Evolutionary conservation across 768 basidiomycete genomes (phyloP), one percentile per base, ranked within the genome.

Genomic region (Epithele typhae): DNA sequence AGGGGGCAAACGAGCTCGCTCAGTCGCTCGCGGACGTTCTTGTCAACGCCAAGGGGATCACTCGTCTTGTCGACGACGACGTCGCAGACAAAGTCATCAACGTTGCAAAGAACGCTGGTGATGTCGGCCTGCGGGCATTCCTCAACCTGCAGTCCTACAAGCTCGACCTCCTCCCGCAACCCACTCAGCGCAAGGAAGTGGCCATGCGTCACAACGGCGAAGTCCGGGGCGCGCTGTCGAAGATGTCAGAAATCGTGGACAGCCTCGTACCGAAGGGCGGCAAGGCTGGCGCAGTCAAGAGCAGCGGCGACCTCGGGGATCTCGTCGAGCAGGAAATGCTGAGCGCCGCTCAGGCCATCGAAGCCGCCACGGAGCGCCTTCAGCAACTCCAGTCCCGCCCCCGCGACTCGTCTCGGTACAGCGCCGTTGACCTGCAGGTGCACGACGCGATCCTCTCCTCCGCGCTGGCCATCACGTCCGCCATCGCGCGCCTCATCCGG

Each of bases 261-360:
- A 73, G 72, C 6, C 71, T 99, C 34, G 77, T 93, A 23, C 92
- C 92, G 15, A 92, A 93, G 70, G 86, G 84, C 45, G 72, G 80
- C 41, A 87, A 84, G 59, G 71, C 81, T 2, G 78, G 78, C 15
- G 73, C 79, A 10, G 63, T 93, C 48, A 83, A 82, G 53, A 77
- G 87, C 24, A 95, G 87, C 56, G 96, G 93, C 25, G 88, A 98
- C 62, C 87, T 99, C 51, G 93, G 95, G 17, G 88, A 98, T 59
- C 78, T 98, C 44, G 95, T 99, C 49, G 92, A 95, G 67, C 84
- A 87, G 60, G 96, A 98, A 71, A 98, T 99, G 96, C 71, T 81
- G 53, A 82, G 85, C 46, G 93, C 96, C 19, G 92, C 96, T 4
- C 76, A 78, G 46, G 93, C 95, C 4, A 99, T 99, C 65, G 96